Evolutionary conservation across 352 stramenopile genomes (phyloP), one percentile per base, ranked within the genome.

Genomic region (Phytophthora tentaculata): DNA sequence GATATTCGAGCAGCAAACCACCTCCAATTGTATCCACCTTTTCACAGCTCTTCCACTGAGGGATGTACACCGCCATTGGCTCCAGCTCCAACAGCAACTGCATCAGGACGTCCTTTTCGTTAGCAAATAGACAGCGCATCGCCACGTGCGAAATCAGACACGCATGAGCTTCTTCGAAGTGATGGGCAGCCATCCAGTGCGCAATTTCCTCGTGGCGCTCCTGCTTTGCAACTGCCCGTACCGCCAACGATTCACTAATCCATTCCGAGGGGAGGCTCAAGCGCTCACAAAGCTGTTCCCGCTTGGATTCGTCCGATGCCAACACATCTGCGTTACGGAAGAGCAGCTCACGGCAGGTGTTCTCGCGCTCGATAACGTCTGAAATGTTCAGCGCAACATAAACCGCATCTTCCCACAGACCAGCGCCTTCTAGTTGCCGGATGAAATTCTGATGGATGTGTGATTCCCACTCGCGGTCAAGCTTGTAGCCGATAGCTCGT

Each of bases 361-460:
- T 56, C 16, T 80, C 77, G 19, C 89, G 88, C 69, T 94, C 84
- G 12, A 32, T 61, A 16, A 61, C 64, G 32, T 88, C 69, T 8
- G 79, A 82, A 56, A 95, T 89, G 56, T 90, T 95, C 14, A 95
- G 75, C 14, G 87, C 72, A 28, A 97, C 88, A 61, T 94, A 95
- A 8, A 94, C 52, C 20, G 86, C 88, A 19, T 94, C 71, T 45
- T 92, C 64, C 82, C 87, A 93, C 39, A 90, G 48, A 4, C 81
- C 77, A 28, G 67, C 78, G 14, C 83, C 69, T 48, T 95, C 80
- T 10, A 96, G 70, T 69, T 95, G 83, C 12, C 80, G 77, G 44
- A 96, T 89, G 28, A 92, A 96, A 67, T 91, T 90, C 22, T 91
- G 84, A 29, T 91, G 80, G 29, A 95, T 80, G 63, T 94, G 82